Base-by-base conservation (phyloP, 169 alveolate species). In the Amoebophrya sp. region DNA sequence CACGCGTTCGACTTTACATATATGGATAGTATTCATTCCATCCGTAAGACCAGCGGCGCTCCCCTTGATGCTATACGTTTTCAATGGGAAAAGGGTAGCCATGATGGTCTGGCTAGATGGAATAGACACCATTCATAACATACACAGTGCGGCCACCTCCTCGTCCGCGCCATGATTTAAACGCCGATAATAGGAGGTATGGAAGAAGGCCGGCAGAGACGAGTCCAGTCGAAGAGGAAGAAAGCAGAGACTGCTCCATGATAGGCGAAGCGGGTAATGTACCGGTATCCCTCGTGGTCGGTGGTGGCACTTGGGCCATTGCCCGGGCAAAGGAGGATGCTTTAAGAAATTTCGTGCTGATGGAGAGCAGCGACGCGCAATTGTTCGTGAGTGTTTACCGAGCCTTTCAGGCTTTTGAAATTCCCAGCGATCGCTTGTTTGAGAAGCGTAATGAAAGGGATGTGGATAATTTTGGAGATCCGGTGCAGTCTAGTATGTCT, bases 251-350 rank as follows among this genome's bases (percentile, higher is more conserved):
- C n/a, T n/a, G n/a, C n/a, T n/a, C n/a, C 76, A 23, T 53, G 76
- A 10, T 53, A 23, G n/a, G 23, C 76, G 23, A 53, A 23, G 76
- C 76, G 76, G 2, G 10, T 36, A 65, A 65, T 65, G n/a, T 26
- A 6, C 83, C 83, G 33, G 33, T 26, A 26, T 26, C 18, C 83
- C n/a, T 65, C 38, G 83, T 65, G 83, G n/a, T 65, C 26, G 83
- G 83, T 36, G 83, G 83, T 36, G 83, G 83, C 83, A 65, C 83
- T 10, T 65, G 83, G 83, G 83, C 83, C 1, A 36, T 65, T 29
- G 33, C 12, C 36, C 18, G 2, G 2, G 83, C 83, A 0, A 65
- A 65, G 26, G 1, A 65, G 10, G 1, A 29, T 1, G 39, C 83
- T 0, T 36, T 65, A 10, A 36, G n/a, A 6, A 65, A 65, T 26